Conservation (phyloP, 768 basidiomycete genomes). For the Candolleomyces eurysporus region DNA sequence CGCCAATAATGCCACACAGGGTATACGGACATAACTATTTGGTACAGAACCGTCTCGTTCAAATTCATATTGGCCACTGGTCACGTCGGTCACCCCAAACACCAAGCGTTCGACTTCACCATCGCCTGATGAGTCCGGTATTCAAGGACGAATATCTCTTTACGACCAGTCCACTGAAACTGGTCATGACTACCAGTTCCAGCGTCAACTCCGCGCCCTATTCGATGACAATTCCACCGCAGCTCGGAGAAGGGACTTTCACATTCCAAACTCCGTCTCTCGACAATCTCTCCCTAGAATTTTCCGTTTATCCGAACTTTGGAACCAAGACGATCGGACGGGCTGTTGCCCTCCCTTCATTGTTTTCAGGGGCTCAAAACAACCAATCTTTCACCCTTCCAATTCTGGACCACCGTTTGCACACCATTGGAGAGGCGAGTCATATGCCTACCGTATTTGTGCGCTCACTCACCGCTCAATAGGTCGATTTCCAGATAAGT, state of each 20-base stretch:
- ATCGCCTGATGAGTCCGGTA: conserved; percentile 68
- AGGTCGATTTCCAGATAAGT: conserved; percentile 88
- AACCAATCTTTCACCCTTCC: conserved; percentile 63
- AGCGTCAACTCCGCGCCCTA: conserved; percentile 87
- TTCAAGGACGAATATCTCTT: conserved; percentile 66
- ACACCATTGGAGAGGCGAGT: conserved; percentile 88
- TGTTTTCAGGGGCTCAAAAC: conserved; percentile 59
- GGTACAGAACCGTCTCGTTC: conserved; percentile 81
- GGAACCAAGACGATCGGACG: conserved; percentile 96
- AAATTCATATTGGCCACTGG: conserved; percentile 78
- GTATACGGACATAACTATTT: conserved; percentile 97
- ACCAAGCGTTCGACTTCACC: conserved; percentile 64
- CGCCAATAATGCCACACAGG: conserved; percentile 96
- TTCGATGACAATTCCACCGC: conserved; percentile 82
- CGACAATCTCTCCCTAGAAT: conserved; percentile 75
- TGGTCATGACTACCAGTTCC: conserved; percentile 90
- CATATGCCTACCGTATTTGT: neutral
- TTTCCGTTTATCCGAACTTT: conserved; percentile 96
- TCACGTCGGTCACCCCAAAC: conserved; percentile 33
- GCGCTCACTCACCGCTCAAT: conserved; percentile 4
- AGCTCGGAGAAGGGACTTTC: conserved; percentile 69
- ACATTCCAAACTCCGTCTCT: conserved; percentile 83
- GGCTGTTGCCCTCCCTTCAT: conserved; percentile 78
- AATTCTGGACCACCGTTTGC: conserved; percentile 88
- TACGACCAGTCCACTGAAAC: conserved; percentile 82